These are phyloP conservation scores for Phialocephala sp. DNA, from an alignment of 2,329 filamentous ascomycete genomes.

Conservation along the genomic window DNA sequence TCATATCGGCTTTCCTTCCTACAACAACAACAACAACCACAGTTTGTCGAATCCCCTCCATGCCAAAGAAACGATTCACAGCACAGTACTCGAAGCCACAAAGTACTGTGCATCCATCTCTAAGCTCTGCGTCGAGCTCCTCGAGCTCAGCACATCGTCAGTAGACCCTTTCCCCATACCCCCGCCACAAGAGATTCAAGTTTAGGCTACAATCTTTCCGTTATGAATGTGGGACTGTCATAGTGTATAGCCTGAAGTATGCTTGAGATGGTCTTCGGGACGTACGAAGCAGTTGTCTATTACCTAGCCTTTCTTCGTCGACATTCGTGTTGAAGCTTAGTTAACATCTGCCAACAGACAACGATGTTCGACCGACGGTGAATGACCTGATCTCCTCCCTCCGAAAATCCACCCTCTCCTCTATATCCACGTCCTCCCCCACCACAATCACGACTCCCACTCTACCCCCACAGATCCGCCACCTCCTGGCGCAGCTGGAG, in stretches of 20 bases:
- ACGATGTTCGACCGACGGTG: constrained; percentile 51
- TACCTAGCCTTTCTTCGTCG: neutral
- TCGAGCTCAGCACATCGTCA: constrained; percentile 32
- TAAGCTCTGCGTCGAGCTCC: constrained; percentile 47
- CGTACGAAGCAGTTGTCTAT: no score
- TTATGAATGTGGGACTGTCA: neutral
- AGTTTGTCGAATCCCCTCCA: constrained; percentile 41
- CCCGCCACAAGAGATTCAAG: neutral
- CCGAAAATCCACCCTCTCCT: constrained; percentile 50
- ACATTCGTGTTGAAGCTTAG: constrained; percentile 1
- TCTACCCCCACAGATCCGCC: constrained; percentile 62
- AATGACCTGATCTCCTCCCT: constrained; percentile 65
- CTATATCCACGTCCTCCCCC: constrained; percentile 27
- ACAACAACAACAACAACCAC: constrained; percentile 7
- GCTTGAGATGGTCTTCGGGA: neutral
- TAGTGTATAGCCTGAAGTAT: neutral
- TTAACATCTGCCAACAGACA: constrained; percentile 30
- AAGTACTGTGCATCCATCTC: constrained; percentile 58
- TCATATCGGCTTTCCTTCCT: neutral
- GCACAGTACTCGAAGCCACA: constrained; percentile 63
- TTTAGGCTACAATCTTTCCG: neutral
- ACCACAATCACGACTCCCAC: constrained; percentile 48
- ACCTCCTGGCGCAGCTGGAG: constrained; percentile 64
- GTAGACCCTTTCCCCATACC: constrained; percentile 21
- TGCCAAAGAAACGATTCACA: constrained; percentile 69